Evolutionary conservation across 2,329 filamentous ascomycete species (phyloP), one percentile per base, ranked within the genome.

Genomic region (Pseudocercospora pini-densiflorae): DNA sequence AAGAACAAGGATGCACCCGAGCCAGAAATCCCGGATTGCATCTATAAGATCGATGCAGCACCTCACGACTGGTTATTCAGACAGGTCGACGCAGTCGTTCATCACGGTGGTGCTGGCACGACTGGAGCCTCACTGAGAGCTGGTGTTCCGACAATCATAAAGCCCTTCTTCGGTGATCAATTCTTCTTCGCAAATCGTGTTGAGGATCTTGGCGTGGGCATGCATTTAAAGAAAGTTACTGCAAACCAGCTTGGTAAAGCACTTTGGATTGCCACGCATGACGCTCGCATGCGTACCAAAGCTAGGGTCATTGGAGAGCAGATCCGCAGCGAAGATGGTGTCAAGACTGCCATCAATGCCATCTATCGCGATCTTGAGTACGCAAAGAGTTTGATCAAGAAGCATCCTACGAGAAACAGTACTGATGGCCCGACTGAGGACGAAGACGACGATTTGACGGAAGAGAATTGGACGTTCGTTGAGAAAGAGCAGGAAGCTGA

Each of bases 111-210:
- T 5, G 92, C 93, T 4, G 95, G 95, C 1, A 99, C 95, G 0
- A 99, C 95, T 0, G 95, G 95, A 1, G 95, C 95, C 0, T 97
- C 93, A 78, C 83, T 99, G 58, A 87, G 95, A 61, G 94, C 94
- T 0, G 95, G 95, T 1, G 88, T 97, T 5, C 95, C 95, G 0
- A 98, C 95, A 0, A 94, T 99, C 70, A 91, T 98, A 76, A 92
- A 94, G 68, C 95, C 95, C 0, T 99, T 98, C 83, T 99, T 99
- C 76, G 95, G 95, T 5, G 95, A 99, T 74, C 95, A 99, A 77
- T 97, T 91, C 84, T 99, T 99, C 83, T 98, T 97, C 74, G 95
- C 93, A 6, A 88, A 86, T 31, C 87, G 95, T 3, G 91, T 98
- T 1, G 93, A 98, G 78, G 94, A 98, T 75, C 84, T 99, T 5